Base-by-base conservation (phyloP, 169 alveolate genomes). In the Cryptosporidium ryanae region DNA sequence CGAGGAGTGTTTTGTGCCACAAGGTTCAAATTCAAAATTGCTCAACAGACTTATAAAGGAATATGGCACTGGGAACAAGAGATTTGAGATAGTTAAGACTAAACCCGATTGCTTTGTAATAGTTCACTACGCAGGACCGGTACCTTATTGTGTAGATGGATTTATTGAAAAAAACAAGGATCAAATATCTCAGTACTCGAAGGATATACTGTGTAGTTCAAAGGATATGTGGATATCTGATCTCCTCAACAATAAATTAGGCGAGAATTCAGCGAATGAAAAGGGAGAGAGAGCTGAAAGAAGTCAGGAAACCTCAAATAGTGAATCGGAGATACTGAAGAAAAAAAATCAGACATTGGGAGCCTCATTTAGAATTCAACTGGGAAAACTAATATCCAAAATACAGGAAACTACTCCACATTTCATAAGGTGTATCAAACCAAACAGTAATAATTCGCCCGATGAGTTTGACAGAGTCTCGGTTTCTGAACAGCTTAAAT, bases 81-180 rank as follows among this genome's bases (percentile, higher is more conserved):
- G 96, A 29, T 95, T 96, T 70, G 93, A 68, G 34, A 90, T 91
- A 59, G 93, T 94, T 27, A 92, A 91, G 82, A 95, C 94, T 21
- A 93, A 94, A 38, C 96, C 92, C 67, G 71, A 76, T 76, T 82
- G 94, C 84, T 96, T 96, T 54, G 90, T 94, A 32, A 94, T 98
- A n/a, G 89, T 94, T 32, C 99, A 98, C 91, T 97, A 96, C 83
- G 99, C 99, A 2, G 99, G 99, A 27, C 95, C 96, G 31, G 99
- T 98, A n/a, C 92, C 91, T 50, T 98, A 98, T 90, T 91, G 93
- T 82, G 84, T 96, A n/a, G 91, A 91, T n/a, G 96, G 96, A 13
- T 98, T 98, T 90, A 70, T 97, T 52, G 99, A 96, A 64, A 98
- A 98, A 94, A 97, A 98, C 90, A 95, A 94, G 90, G 99, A 98